Evolutionary conservation across 2,329 filamentous ascomycete species (phyloP).

Genomic region (Aspergillus sclerotialis): DNA sequence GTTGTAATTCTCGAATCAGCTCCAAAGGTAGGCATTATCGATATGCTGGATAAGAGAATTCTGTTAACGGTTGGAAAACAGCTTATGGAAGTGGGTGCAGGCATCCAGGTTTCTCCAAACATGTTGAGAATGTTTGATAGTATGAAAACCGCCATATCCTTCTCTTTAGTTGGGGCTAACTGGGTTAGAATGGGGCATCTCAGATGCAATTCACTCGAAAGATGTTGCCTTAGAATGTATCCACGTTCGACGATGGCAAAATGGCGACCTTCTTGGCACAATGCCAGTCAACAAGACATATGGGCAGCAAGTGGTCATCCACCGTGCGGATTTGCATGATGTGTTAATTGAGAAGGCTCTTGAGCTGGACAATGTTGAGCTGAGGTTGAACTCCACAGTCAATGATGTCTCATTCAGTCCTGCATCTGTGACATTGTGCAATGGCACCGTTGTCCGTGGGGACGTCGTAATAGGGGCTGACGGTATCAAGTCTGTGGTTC

Average conservation of each 20-base stretch:
- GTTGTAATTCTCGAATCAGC: constrained; percentile 27
- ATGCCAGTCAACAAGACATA: constrained; percentile 29
- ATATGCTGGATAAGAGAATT: background rate
- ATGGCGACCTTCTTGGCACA: constrained; percentile 23
- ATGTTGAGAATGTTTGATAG: constrained; percentile 67
- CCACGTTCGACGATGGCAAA: constrained; percentile 28
- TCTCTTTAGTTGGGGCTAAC: background rate
- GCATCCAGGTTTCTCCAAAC: constrained; percentile 77
- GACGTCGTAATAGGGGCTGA: constrained; percentile 49
- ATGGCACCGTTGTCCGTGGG: constrained; percentile 23
- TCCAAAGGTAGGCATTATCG: constrained; percentile 19
- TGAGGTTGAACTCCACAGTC: constrained; percentile 23
- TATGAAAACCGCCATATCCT: constrained; percentile 11
- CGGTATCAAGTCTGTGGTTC: constrained; percentile 45
- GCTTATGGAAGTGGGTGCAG: constrained; percentile 58
- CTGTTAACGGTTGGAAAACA: constrained; percentile 8
- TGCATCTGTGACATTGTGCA: constrained; percentile 20
- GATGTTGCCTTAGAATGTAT: constrained; percentile 29
- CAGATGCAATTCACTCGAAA: constrained; percentile 24
- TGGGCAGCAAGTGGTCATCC: constrained; percentile 28
- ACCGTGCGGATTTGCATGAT: constrained; percentile 31
- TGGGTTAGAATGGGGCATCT: constrained; percentile 26
- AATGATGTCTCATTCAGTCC: constrained; percentile 20
- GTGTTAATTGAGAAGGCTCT: constrained; percentile 22
- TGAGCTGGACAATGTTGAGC: constrained; percentile 21